phyloP scores from a whole-genome alignment of 1,284 basidiomycete species.

The Wallemia ichthyophaga region DNA sequence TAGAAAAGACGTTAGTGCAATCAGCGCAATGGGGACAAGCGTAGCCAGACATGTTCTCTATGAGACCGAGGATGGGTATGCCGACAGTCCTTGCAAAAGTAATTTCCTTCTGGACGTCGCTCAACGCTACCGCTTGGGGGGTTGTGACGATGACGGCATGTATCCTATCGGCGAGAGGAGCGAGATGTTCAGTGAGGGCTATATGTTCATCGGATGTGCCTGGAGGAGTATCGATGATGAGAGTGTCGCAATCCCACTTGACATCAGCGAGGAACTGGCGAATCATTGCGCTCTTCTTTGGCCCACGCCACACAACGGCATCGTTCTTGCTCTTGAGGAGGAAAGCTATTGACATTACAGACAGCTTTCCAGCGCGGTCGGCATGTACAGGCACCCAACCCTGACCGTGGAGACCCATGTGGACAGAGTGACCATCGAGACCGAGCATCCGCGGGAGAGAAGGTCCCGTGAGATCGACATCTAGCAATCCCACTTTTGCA shows the following conservation, averaged over 20 bases:
- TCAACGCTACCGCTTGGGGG: conserved; percentile 80
- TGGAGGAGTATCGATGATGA: conserved; percentile 90
- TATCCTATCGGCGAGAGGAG: conserved; percentile 47
- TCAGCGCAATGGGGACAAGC: conserved; percentile 85
- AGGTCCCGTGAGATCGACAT: conserved; percentile 87
- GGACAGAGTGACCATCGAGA: conserved; percentile 38
- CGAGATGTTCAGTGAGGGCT: conserved; percentile 71
- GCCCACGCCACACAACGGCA: conserved; percentile 89
- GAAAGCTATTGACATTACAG: conserved; percentile 93
- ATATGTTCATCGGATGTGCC: conserved; percentile 97
- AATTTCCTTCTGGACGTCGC: conserved; percentile 82
- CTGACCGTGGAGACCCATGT: conserved; percentile 64
- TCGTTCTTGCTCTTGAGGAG: conserved; percentile 65
- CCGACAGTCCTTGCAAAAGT: conserved; percentile 69
- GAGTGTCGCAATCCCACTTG: conserved; percentile 81
- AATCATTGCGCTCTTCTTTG: conserved; percentile 99
- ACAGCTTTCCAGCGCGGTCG: conserved; percentile 36
- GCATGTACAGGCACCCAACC: conserved; percentile 98
- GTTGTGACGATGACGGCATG: conserved; percentile 79
- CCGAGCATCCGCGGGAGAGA: conserved; percentile 94
- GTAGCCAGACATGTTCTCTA: conserved; percentile 99
- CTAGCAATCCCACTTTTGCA: conserved; percentile 55
- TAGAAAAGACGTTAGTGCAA: conserved; percentile 79
- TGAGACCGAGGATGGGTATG: conserved; percentile 66
- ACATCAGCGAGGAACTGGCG: conserved; percentile 89